A percentile compares a stretch with the other conserved stretches of the same genome.
These are phyloP conservation scores for Raphanus sativus DNA, from an alignment of 345 rosid species.

Conservation along the genomic window DNA sequence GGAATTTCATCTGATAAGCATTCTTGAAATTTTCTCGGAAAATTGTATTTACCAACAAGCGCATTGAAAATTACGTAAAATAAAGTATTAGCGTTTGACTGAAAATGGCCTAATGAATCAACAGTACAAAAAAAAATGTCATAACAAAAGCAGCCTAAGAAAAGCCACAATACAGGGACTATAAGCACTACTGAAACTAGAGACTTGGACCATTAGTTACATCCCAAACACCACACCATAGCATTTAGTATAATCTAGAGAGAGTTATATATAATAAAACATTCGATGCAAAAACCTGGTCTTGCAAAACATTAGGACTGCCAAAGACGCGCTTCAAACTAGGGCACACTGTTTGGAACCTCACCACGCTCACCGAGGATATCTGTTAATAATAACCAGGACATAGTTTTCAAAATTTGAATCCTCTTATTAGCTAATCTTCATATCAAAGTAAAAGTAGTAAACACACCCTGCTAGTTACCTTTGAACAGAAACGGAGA, in stretches of 20 bases:
- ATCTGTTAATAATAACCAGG: constrained; percentile 45
- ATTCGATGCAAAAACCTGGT: constrained; percentile 20
- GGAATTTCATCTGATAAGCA: too few relatives aligned
- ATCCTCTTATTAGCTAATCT: neutral
- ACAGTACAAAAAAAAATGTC: neutral
- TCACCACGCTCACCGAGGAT: constrained; percentile 64
- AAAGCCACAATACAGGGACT: too few relatives aligned
- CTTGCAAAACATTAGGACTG: constrained; percentile 36
- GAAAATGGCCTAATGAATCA: neutral
- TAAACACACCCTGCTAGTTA: constrained; percentile 27
- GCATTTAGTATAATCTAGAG: neutral
- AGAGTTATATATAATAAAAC: constrained; percentile 17
- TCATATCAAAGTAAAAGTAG: constrained; percentile 7
- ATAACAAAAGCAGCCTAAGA: neutral
- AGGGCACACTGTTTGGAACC: constrained; percentile 58
- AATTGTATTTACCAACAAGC: neutral
- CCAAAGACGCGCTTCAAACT: constrained; percentile 81
- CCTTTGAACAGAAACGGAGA: constrained; percentile 92
- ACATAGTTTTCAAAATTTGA: neutral
- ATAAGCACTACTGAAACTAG: too few relatives aligned
- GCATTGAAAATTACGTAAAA: neutral
- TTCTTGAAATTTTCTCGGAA: too few relatives aligned
- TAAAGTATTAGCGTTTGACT: neutral
- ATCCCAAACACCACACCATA: neutral
- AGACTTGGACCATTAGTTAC: neutral